These are phyloP conservation scores for Solanum pinnatisectum DNA, from an alignment of 257 asterid genomes.

Conservation along the genomic window DNA sequence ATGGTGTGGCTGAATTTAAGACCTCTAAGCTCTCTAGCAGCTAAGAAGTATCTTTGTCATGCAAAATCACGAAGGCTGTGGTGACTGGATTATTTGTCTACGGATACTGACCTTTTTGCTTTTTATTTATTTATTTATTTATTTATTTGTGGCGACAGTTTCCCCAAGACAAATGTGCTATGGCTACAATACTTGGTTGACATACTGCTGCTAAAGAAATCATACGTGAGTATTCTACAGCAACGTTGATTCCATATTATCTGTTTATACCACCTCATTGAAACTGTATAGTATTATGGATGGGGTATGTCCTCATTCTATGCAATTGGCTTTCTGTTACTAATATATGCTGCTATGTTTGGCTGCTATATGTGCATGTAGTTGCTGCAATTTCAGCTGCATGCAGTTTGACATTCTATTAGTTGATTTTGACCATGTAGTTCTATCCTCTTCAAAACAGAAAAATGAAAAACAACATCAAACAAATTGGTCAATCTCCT, in stretches of 20 bases:
- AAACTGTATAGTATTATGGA: background rate
- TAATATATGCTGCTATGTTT: background rate
- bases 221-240: slow-evolving; percentile 53
- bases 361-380: background rate
- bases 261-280: background rate
- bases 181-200: slow-evolving; percentile 93
- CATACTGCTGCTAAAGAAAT: slow-evolving; percentile 65
- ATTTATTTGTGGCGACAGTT: slow-evolving; percentile 30
- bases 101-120: background rate
- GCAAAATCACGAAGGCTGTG: background rate
- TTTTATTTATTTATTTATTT: background rate
- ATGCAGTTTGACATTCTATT: background rate
- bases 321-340: background rate
- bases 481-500: background rate
- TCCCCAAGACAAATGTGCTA: slow-evolving; percentile 83
- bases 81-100: background rate
- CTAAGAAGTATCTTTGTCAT: background rate
- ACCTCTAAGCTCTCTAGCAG: background rate
- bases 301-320: background rate
- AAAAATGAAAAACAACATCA: background rate
- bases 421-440: background rate
- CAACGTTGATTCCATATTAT: background rate
- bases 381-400: background rate
- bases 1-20: background rate
- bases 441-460: background rate